These are phyloP conservation scores for Epichloe glyceriae DNA, from an alignment of 2,329 filamentous ascomycete species.

Conservation along the genomic window DNA sequence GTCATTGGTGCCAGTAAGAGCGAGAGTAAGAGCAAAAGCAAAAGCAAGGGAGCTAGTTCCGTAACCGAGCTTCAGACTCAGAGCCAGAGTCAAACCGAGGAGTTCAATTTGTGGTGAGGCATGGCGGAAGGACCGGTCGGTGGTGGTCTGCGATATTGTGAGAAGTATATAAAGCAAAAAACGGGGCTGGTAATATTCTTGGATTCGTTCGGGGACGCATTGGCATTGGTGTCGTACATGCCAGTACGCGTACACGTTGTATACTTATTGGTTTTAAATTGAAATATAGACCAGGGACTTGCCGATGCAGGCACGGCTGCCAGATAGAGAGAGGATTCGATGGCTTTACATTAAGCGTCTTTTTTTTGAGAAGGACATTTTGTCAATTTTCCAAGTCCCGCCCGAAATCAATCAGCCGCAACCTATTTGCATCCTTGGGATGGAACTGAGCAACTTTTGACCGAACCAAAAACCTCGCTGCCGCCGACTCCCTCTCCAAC, in stretches of 20 bases:
- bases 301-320: no score
- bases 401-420: conserved; percentile 51
- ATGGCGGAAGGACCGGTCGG: not conserved
- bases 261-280: no score
- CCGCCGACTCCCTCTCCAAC: conserved; percentile 46
- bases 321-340: no score
- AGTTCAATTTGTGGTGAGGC: conserved; percentile 1
- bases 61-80: not conserved
- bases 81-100: not conserved
- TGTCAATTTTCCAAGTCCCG: conserved; percentile 45
- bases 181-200: no score
- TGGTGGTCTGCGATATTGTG: not conserved
- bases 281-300: no score
- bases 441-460: conserved; percentile 56
- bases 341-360: no score
- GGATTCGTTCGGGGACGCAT: not conserved
- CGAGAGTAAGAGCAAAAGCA: not conserved
- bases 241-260: not conserved
- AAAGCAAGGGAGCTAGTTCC: not conserved
- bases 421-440: conserved; percentile 44
- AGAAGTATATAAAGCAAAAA: no score
- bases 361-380: no score
- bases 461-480: conserved; percentile 49
- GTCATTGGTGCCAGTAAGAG: not conserved
- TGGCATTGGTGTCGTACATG: not conserved